Evolutionary conservation across 371 early-diverging fungal genomes (phyloP).

Genomic region (Coemansia sp.): DNA sequence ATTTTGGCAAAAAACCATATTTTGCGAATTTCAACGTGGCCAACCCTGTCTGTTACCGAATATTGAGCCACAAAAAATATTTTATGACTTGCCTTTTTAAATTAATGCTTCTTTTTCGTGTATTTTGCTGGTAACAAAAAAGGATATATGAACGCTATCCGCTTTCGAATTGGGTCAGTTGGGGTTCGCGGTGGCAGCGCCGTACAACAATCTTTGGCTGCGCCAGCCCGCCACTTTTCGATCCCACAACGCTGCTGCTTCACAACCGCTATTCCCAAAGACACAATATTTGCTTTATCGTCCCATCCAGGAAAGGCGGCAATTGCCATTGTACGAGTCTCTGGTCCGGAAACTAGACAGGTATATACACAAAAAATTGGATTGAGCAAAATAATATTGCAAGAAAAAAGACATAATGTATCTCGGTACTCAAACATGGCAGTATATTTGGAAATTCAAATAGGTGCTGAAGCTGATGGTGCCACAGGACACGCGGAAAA

Average conservation of each 20-base stretch:
- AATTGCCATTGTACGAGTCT: slow-evolving; percentile 75
- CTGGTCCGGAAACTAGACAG: slow-evolving; percentile 56
- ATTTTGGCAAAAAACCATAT: neutral
- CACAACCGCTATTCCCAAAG: slow-evolving; percentile 3
- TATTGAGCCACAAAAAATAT: neutral
- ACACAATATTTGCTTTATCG: slow-evolving; percentile 77
- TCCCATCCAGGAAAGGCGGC: slow-evolving; percentile 77
- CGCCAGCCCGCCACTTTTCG: neutral
- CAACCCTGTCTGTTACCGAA: slow-evolving; percentile 1
- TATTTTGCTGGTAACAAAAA: neutral
- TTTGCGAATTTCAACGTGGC: neutral
- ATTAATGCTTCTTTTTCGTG: neutral
- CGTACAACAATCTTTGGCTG: neutral
- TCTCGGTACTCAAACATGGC: neutral
- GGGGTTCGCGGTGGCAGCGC: neutral
- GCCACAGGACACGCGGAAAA: neutral
- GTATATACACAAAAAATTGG: neutral
- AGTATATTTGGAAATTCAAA: neutral
- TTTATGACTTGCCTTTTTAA: neutral
- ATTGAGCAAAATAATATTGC: neutral
- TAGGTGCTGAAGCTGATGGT: slow-evolving; percentile 16
- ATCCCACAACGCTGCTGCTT: neutral
- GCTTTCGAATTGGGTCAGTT: slow-evolving; percentile 5
- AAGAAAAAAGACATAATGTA: neutral
- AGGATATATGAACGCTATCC: slow-evolving; percentile 3